Percentiles rank a stretch among this genome's conserved stretches.
Evolutionary conservation across 257 asterid genomes (phyloP).

Genomic region (Penstemon eatonii): DNA sequence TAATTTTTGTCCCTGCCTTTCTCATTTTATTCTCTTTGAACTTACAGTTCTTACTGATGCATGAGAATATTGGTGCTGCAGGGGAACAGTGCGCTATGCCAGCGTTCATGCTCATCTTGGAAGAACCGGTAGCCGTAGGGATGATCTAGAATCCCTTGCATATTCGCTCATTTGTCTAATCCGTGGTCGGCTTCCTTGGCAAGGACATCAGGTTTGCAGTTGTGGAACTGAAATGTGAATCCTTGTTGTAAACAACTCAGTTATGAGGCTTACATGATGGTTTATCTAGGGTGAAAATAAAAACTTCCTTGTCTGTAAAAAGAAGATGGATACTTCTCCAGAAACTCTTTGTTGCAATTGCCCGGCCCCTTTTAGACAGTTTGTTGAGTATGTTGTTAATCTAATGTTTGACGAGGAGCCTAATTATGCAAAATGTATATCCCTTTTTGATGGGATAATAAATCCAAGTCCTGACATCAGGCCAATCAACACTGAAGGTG

Average conservation of each 20-base stretch:
- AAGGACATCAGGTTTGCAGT: constrained; percentile 55
- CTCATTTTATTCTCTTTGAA: constrained; percentile 1
- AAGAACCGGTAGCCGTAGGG: constrained; percentile 66
- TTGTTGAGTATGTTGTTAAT: constrained; percentile 52
- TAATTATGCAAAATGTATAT: constrained; percentile 51
- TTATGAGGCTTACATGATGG: constrained; percentile 18
- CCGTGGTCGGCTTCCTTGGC: constrained; percentile 67
- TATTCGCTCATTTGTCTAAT: constrained; percentile 58
- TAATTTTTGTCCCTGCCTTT: constrained; percentile 2
- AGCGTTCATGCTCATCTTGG: constrained; percentile 71
- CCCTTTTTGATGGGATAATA: constrained; percentile 58
- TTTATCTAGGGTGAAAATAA: constrained; percentile 53
- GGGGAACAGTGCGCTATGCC: constrained; percentile 66
- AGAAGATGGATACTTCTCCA: constrained; percentile 62
- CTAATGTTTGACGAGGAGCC: constrained; percentile 67
- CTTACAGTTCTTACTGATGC: constrained; percentile 2
- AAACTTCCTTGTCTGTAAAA: constrained; percentile 57
- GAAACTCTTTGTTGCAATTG: constrained; percentile 51
- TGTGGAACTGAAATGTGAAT: constrained; percentile 9
- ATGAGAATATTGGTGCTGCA: constrained; percentile 35
- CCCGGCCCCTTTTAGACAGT: constrained; percentile 53
- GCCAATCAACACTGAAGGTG: constrained; percentile 65
- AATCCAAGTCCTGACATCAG: constrained; percentile 58
- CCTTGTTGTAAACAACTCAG: neutral
- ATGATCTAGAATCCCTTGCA: constrained; percentile 67